Base-by-base conservation (phyloP, 225 moss, liverwort and hornwort genomes). In the Straminergon stramineum region DNA sequence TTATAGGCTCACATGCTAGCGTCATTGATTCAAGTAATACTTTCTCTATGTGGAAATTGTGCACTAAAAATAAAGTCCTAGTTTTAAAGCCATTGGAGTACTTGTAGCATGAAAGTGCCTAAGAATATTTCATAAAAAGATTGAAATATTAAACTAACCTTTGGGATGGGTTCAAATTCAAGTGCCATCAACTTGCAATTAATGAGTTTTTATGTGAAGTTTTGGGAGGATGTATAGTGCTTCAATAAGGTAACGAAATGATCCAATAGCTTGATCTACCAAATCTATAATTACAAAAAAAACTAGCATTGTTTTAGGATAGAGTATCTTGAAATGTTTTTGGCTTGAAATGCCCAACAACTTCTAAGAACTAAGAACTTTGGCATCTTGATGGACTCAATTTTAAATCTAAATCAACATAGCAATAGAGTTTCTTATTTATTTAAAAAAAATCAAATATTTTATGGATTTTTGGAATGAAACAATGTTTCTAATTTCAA, bases 281-380 rank as follows among this genome's bases (percentile, higher is more conserved):
- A 26, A 23, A 41, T 41, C 14, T 41, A 15, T 8, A 7, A 71
- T 70, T 13, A 24, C 8, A 0, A 24, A 3, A 71, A 69, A 24
- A 39, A 23, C 11, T 71, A 41, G 39, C 23, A 71, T 71, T 71
- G 14, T 8, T 71, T 39, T 24, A 39, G 8, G 13, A 41, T 24
- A 41, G 15, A 3, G 1, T 7, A 3, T 24, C 1, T 24, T 71
- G 4, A 14, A 0, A 39, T 39, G 24, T 4, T 8, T 39, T 24
- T 71, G 8, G 15, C 5, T 41, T 71, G 17, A 26, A 41, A 23
- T 0, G 1, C 8, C 4, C 23, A 24, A 71, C 15, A 71, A 70
- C 24, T 3, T 24, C 2, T 14, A 41, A 8, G 6, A 6, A 8
- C 7, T 14, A 23, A 39, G 15, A 7, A 68, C 37, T 68, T 21